A percentile compares a stretch with the other conserved stretches of the same genome.
Conservation (phyloP, 78 protist species). For the Speleostelium caveatum region DNA sequence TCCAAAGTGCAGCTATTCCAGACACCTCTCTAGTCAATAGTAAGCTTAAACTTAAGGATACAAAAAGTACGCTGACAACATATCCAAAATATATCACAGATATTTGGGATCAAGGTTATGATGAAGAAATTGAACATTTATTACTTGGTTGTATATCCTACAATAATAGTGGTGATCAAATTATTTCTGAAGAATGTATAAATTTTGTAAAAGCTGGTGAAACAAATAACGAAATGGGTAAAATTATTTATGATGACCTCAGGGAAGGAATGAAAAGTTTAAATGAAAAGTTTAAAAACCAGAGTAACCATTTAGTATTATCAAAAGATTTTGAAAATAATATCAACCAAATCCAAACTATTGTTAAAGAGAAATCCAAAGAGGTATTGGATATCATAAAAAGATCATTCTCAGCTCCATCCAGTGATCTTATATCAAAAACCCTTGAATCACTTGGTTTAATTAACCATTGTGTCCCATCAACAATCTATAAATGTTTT, state of each 20-base stretch:
- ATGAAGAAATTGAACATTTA: not conserved
- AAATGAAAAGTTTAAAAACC: not conserved
- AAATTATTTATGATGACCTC: not conserved
- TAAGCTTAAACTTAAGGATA: not conserved
- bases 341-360: not conserved
- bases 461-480: not conserved
- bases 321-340: not conserved
- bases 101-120: not conserved
- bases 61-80: too few species aligned
- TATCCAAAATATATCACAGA: not conserved
- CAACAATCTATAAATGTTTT: not conserved
- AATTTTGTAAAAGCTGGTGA: too few species aligned
- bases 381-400: not conserved
- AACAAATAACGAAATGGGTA: not conserved
- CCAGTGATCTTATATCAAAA: not conserved
- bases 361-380: not conserved
- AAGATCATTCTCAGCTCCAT: too few species aligned
- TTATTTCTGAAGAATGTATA: not conserved
- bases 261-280: not conserved
- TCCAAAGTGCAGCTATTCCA: not conserved
- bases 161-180: too few species aligned
- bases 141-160: not conserved
- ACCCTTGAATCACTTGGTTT: not conserved
- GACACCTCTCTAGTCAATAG: not conserved
- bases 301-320: too few species aligned